A percentile compares a stretch with the other conserved stretches of the same genome.
phyloP scores from a whole-genome alignment of 1,284 basidiomycete species.

The Tilletiopsis washingtonensis region DNA sequence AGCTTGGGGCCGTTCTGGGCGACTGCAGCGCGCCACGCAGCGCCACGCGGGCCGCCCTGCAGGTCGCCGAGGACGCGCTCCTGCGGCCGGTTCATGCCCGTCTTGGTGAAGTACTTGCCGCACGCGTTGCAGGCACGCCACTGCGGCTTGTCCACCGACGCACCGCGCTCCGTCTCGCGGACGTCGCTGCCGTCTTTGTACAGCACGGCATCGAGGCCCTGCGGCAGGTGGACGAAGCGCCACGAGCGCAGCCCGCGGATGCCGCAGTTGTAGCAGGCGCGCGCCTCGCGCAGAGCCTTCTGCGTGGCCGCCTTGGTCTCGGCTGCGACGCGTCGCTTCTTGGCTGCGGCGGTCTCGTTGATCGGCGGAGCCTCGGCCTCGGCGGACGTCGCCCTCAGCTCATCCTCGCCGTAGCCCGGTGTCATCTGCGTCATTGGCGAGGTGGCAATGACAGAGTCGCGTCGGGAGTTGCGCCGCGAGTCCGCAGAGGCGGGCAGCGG shows the following conservation, averaged over 20 bases:
- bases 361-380: too few species aligned
- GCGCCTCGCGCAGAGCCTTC: neutral
- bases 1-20: neutral
- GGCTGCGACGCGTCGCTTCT: neutral
- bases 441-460: too few species aligned
- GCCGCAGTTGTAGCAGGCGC: conserved; percentile 41
- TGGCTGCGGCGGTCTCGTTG: too few species aligned
- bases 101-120: conserved; percentile 38
- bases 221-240: conserved; percentile 27
- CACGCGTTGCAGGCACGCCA: conserved; percentile 44
- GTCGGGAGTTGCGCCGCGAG: too few species aligned
- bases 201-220: conserved; percentile 23
- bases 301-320: neutral
- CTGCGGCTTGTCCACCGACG: conserved; percentile 7
- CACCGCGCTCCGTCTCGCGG: neutral
- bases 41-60: too few species aligned
- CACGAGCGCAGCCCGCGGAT: conserved; percentile 15
- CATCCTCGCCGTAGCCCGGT: neutral
- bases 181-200: conserved; percentile 4
- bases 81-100: conserved; percentile 22
- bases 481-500: too few species aligned
- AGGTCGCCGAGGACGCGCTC: too few species aligned
- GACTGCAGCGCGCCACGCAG: too few species aligned
- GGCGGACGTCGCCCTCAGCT: too few species aligned
- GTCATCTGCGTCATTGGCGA: neutral